Evolutionary conservation across 164 flowering plant genomes (phyloP), one percentile per base, ranked within the genome.

Genomic region (Houttuynia cordata): DNA sequence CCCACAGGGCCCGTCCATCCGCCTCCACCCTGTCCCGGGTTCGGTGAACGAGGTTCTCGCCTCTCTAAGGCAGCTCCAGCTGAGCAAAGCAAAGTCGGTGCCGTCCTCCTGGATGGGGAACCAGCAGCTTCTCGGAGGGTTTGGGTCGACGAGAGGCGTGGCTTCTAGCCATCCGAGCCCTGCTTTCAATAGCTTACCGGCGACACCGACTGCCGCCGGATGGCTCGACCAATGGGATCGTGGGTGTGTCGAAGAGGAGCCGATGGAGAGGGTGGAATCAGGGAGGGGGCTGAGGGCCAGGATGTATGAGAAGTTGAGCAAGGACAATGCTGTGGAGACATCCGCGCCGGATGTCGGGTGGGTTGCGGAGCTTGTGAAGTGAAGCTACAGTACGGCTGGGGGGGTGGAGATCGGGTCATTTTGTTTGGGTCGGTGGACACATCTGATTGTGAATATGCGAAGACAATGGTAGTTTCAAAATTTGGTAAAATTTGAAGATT

Each of bases 251-350:
- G 52, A 66, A 4, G 92, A 84, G 53, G 85, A 75, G 63, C 81
- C 84, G 0, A 74, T 73, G 85, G 93, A 88, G 70, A 66, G 91
- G 64, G 93, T 84, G 1, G 93, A 86, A 57, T 88, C 91, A 0
- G 96, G 92, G 5, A 79, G 81, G 45, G 83, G 75, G 7, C 41
- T 86, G 19, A 74, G 96, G n/a, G 82, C 88, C 0, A 75, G 64
- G 59, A 78, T 84, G 0, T 86, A 73, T 24, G 87, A 85, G 3
- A 86, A 76, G 51, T 77, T 88, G 17, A 75, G 88, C 25, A 83
- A 76, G 65, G 85, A 85, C 60, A 82, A 82, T 69, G 80, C 86
- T 4, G 62, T 83, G 19, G 80, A 65, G 8, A 71, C 76, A 18
- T 62, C 71, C 0, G 67, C 58, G 14, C 91, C 88, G 9, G 91